Evolutionary conservation across 2,329 filamentous ascomycete genomes (phyloP).

Genomic region (Fusarium sp.): DNA sequence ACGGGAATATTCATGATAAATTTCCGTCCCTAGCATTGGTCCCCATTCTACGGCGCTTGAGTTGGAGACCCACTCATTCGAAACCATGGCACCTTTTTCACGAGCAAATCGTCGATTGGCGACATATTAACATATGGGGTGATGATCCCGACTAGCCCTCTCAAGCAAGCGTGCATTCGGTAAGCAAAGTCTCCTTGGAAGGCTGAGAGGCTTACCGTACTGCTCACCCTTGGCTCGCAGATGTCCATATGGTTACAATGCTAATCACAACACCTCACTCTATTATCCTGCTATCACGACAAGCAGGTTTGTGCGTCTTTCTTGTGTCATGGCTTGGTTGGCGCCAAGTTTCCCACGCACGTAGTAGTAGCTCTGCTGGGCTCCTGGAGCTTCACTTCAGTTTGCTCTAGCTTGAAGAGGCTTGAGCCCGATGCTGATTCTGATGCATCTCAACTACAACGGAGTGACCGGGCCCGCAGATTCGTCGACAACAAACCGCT

Average conservation of each 20-base stretch:
- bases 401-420: conserved; percentile 18
- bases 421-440: conserved; percentile 22
- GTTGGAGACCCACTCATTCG: conserved; percentile 31
- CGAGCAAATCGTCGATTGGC: conserved; percentile 44
- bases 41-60: conserved; percentile 7
- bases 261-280: conserved; percentile 22
- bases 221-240: conserved; percentile 14
- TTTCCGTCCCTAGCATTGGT: conserved; percentile 26
- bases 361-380: conserved; percentile 25
- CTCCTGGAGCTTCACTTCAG: conserved; percentile 27
- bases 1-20: conserved; percentile 32
- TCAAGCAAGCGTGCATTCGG: conserved; percentile 33
- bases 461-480: conserved; percentile 27
- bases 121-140: conserved; percentile 35
- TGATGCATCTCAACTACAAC: conserved; percentile 28
- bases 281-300: conserved; percentile 21
- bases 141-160: conserved; percentile 39
- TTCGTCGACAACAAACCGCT: conserved; percentile 34
- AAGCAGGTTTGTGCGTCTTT: conserved; percentile 38
- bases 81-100: conserved; percentile 36
- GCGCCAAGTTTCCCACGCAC: conserved; percentile 33
- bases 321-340: conserved; percentile 31
- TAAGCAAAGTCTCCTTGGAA: conserved; percentile 20
- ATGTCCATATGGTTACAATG: conserved; percentile 32
- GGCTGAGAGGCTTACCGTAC: conserved; percentile 20